Base-by-base conservation (phyloP, 2,329 filamentous ascomycete genomes). In the Tolypocladium endophyticum region DNA sequence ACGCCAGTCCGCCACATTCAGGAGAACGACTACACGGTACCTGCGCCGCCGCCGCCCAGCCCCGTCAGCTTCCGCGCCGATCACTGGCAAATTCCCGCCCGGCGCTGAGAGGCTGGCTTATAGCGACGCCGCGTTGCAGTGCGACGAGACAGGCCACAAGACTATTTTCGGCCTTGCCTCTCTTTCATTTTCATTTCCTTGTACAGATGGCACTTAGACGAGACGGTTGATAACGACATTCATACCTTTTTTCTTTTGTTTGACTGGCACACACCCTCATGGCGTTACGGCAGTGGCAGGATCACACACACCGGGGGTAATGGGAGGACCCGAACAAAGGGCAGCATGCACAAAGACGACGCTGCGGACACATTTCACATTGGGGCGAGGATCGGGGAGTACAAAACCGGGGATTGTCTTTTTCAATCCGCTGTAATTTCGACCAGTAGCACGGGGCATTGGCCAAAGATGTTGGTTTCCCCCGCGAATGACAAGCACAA, bases 41-140 rank as follows among this genome's bases (percentile, higher is more conserved):
- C 85, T n/a, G 83, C 84, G 18, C 82, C 85, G 47, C 85, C 85
- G 16, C 85, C 85, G 25, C 83, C 85, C 16, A 85, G 81, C 65
- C 85, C 85, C 9, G 81, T 87, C 68, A 82, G 81, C 72, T 86
- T 85, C 68, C 78, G 81, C 36, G 71, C 74, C 30, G 82, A 86
- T 60, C 77, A 81, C 69, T 85, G 83, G 81, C 74, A 79, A 58
- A 70, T 72, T 41, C 68, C 70, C 54, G 63, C 64, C 54, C 69
- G 66, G 58, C 70, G 66, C 60, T 72, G 63, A 69, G 61, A 55
- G 18, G 55, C 28, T 5, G n/a, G 28, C 47, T n/a, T 18, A 50
- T 8, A 28, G 45, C 25, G 45, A 50, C 25, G 41, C 41, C n/a
- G 9, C 4, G n/a, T 25, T 43, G 39, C 43, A 25, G 8, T 3